Percentiles rank a stretch among this genome's conserved stretches.
These are phyloP conservation scores for Serpula lacrymans DNA, from an alignment of 768 basidiomycete genomes.

Conservation along the genomic window DNA sequence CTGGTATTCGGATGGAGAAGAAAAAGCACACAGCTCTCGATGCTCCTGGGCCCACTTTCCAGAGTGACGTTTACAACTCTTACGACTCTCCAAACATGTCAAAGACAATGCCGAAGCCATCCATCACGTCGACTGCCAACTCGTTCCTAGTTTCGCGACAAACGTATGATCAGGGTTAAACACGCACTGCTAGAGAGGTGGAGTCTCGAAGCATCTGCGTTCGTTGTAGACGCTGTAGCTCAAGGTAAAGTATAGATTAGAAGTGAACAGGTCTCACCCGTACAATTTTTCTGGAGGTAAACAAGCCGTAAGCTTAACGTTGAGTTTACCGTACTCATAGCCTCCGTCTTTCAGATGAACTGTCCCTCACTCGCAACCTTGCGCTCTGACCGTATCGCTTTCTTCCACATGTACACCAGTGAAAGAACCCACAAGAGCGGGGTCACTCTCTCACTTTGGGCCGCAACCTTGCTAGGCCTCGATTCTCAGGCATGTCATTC, in stretches of 20 bases:
- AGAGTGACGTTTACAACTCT: constrained; percentile 10
- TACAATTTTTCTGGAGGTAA: constrained; percentile 63
- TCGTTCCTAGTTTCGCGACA: constrained; percentile 64
- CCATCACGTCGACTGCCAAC: constrained; percentile 55
- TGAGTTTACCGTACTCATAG: constrained; percentile 4
- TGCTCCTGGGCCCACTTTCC: constrained; percentile 29
- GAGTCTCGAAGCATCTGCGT: constrained; percentile 63
- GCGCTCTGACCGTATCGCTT: constrained; percentile 41
- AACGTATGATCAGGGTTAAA: constrained; percentile 64
- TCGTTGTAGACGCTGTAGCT: constrained; percentile 64
- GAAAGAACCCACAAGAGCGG: constrained; percentile 19
- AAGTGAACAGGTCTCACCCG: no score
- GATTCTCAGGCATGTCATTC: constrained; percentile 24
- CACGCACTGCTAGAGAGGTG: constrained; percentile 60
- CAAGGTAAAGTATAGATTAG: no score
- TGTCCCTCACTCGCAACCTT: constrained; percentile 41
- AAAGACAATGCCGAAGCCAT: constrained; percentile 53
- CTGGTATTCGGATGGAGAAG: constrained; percentile 64
- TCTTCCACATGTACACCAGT: constrained; percentile 36
- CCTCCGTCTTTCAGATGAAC: constrained; percentile 38
- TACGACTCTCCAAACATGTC: constrained; percentile 39
- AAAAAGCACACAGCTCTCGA: constrained; percentile 43
- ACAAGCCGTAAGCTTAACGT: constrained; percentile 3
- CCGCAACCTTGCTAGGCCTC: constrained; percentile 21
- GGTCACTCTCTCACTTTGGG: constrained; percentile 18